Percentiles rank a stretch among this genome's conserved stretches.
phyloP scores from a whole-genome alignment of 2,329 filamentous ascomycete species.

The Hypoxylon sp. region DNA sequence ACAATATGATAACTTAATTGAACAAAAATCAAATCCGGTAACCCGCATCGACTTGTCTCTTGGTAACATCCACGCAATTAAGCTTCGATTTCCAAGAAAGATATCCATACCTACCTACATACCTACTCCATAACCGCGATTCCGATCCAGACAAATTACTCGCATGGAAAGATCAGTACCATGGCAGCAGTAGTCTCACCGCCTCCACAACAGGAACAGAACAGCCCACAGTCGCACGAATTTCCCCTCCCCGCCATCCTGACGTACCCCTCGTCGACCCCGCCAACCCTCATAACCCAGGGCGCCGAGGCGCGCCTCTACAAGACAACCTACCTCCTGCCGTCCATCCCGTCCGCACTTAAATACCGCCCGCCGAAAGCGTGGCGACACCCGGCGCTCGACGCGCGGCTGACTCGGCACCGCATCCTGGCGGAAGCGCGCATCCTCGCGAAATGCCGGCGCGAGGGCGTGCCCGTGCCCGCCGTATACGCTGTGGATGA shows the following conservation, averaged over 20 bases:
- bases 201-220: conserved; percentile 27
- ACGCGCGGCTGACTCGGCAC: conserved; percentile 87
- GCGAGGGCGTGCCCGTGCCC: conserved; percentile 86
- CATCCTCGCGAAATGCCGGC: conserved; percentile 82
- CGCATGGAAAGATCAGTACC: conserved; percentile 15
- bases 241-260: conserved; percentile 76
- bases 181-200: conserved; percentile 38
- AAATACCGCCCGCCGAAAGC: conserved; percentile 94
- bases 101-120: background rate
- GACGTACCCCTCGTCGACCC: conserved; percentile 69
- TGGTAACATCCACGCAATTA: background rate
- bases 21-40: conserved; percentile 12
- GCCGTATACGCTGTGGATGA: conserved; percentile 80
- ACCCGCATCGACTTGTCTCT: background rate
- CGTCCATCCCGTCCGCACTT: conserved; percentile 79
- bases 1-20: conserved; percentile 25
- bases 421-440: conserved; percentile 91
- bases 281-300: conserved; percentile 84
- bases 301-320: conserved; percentile 97
- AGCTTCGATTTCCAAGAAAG: conserved; percentile 8
- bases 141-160: conserved; percentile 17
- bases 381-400: conserved; percentile 91
- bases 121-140: conserved; percentile 17
- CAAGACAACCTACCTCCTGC: conserved; percentile 82
- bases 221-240: conserved; percentile 27